phyloP scores from a whole-genome alignment of 1,284 basidiomycete genomes.

The Ustilago crameri region DNA sequence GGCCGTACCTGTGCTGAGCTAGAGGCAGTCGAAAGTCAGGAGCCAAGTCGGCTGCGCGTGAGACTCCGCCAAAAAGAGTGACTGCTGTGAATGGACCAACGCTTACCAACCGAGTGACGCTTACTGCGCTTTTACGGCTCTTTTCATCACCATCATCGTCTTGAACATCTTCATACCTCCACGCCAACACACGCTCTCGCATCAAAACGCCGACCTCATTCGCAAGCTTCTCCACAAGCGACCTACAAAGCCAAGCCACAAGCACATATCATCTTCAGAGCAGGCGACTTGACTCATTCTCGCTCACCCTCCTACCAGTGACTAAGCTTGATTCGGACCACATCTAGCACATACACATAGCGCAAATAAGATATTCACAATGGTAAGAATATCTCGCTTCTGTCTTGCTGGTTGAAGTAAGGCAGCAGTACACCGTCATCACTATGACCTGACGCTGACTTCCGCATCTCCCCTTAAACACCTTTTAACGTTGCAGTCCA shows the following conservation, averaged over 20 bases:
- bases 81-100: conserved; percentile 24
- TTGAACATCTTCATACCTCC: background rate
- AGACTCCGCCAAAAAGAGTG: background rate
- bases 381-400: conserved; percentile 11
- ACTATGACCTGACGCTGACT: background rate
- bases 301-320: too few relatives aligned
- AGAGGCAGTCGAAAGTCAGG: background rate
- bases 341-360: background rate
- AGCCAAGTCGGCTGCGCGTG: background rate
- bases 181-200: background rate
- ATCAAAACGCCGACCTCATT: background rate
- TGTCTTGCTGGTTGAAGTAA: background rate
- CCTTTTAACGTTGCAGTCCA: conserved; percentile 47
- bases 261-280: too few relatives aligned
- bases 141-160: conserved; percentile 3
- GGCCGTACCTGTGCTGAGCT: background rate
- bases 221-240: too few relatives aligned
- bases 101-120: background rate
- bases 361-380: conserved; percentile 1
- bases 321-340: background rate
- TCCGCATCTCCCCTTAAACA: background rate
- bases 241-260: too few relatives aligned
- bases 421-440: background rate
- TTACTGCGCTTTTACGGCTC: background rate
- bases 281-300: too few relatives aligned